Evolutionary conservation across 2,329 filamentous ascomycete genomes (phyloP), one percentile per base, ranked within the genome.

Genomic region (Pseudocercospora fijiensis): DNA sequence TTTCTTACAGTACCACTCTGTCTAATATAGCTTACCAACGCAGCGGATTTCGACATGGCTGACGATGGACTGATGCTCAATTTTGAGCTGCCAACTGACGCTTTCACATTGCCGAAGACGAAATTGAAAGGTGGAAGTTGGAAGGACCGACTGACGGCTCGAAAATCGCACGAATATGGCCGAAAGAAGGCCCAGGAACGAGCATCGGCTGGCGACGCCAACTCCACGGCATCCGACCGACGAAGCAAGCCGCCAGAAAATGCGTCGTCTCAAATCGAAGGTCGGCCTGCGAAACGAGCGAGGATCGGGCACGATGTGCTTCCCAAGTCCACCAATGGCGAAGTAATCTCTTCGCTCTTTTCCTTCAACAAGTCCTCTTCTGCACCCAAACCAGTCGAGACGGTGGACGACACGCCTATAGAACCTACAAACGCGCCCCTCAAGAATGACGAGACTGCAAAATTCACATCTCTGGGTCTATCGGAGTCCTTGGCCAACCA

Each of bases 21-120:
- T 20, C 24, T 7, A 5, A 53, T 13, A 13, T 20, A n/a, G n/a
- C n/a, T n/a, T n/a, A 26, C 18, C 16, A n/a, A 18, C 37, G 16
- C 16, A 41, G 16, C 5, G 7, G 26, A n/a, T 11, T n/a, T 49
- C 30, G 41, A 66, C 41, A 97, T 98, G 93, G 91, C 91, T 58
- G 93, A 98, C 81, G 91, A 96, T 87, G 92, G 92, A 70, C 90
- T 99, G 86, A 85, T 97, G 62, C 82, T 98, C 75, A 98, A 98
- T 73, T 97, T 98, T 76, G 88, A 92, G 71, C 81, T 96, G 62
- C 71, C 73, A 2, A 85, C 86, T 27, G 87, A 91, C 65, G 84
- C 81, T 18, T 85, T 90, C 18, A 81, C 85, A 83, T 81, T 56
- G 10, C 84, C 89, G 11, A 82, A 84, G 83, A 82, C 83, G 70